phyloP scores from a whole-genome alignment of 169 alveolate genomes.

The Cryptosporidium felis region DNA sequence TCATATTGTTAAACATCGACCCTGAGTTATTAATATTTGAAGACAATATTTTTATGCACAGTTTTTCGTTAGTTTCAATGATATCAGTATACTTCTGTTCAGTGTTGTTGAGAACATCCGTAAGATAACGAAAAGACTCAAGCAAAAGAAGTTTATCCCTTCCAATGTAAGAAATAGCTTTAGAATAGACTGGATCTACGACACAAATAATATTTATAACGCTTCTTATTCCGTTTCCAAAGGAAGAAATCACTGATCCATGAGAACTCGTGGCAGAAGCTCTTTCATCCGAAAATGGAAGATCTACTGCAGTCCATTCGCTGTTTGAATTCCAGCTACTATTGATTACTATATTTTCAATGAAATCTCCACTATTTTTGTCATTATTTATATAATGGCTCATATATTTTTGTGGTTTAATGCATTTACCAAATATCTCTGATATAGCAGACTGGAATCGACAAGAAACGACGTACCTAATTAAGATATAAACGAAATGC shows the following conservation, averaged over 20 bases:
- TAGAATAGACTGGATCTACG: constrained; percentile 63
- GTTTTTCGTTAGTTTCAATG: constrained; percentile 20
- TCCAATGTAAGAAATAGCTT: constrained; percentile 63
- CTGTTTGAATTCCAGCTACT: background rate
- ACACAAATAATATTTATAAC: constrained; percentile 9
- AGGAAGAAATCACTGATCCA: background rate
- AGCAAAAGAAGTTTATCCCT: constrained; percentile 27
- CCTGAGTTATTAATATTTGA: background rate
- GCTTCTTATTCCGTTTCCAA: background rate
- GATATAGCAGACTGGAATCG: constrained; percentile 29
- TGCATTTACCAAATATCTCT: constrained; percentile 45
- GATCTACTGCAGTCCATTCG: constrained; percentile 62
- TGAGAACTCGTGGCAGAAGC: background rate
- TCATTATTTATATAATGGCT: background rate
- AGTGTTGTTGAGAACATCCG: constrained; percentile 56
- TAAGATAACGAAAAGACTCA: constrained; percentile 44
- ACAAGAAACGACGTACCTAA: constrained; percentile 39
- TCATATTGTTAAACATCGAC: background rate
- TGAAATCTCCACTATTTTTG: background rate
- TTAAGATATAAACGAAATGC: constrained; percentile 30
- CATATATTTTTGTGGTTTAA: constrained; percentile 25
- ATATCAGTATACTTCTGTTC: constrained; percentile 32
- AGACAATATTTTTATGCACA: background rate
- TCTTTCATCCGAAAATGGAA: background rate
- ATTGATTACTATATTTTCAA: constrained; percentile 11